Evolutionary conservation across 169 alveolate genomes (phyloP).

Genomic region (Plasmodium gallinaceum): DNA sequence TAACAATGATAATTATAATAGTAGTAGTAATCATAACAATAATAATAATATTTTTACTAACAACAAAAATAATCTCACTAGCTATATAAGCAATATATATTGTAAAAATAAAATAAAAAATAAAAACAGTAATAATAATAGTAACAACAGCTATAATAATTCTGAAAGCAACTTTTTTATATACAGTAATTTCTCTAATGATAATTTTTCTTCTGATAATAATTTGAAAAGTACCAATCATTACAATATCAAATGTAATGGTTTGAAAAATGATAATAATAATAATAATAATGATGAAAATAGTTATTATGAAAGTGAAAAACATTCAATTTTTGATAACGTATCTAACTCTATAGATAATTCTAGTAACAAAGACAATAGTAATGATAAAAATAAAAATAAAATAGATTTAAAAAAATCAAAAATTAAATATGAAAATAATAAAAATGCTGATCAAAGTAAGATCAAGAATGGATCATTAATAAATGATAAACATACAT

Average conservation of each 20-base stretch:
- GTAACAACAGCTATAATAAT: background rate
- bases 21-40: background rate
- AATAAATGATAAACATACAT: background rate
- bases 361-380: background rate
- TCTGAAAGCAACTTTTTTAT: background rate
- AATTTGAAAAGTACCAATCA: background rate
- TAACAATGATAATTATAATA: background rate
- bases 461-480: constrained; percentile 4
- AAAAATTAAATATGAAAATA: constrained; percentile 3
- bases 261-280: background rate
- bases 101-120: background rate
- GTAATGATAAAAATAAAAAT: background rate
- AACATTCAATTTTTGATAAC: too few species aligned
- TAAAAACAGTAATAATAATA: background rate
- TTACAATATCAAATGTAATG: background rate
- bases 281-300: background rate
- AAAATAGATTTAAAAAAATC: background rate
- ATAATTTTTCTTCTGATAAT: background rate
- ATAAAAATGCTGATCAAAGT: background rate
- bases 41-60: background rate
- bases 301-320: too few species aligned
- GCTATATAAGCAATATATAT: background rate
- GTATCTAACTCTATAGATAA: too few species aligned
- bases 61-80: background rate
- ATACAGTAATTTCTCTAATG: background rate